Percentiles rank a stretch among this genome's conserved stretches.
Evolutionary conservation across 2,329 filamentous ascomycete genomes (phyloP).

Genomic region (Amesomyces nigricolor): DNA sequence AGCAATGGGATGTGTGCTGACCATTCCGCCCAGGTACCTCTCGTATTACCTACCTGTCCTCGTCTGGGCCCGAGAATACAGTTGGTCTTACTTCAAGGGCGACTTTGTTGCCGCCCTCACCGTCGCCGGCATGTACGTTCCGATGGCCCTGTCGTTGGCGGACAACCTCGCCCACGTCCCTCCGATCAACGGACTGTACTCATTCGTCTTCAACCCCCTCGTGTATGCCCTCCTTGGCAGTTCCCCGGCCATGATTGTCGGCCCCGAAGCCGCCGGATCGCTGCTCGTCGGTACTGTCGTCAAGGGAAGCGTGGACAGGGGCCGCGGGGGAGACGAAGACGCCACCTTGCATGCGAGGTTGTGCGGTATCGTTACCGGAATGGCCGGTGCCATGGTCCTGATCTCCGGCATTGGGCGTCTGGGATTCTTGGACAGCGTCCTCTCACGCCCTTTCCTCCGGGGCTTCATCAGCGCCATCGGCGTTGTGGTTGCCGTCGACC

Average conservation of each 20-base stretch:
- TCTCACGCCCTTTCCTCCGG: conserved; percentile 84
- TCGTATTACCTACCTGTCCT: conserved; percentile 90
- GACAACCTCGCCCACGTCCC: conserved; percentile 89
- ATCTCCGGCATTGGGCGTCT: conserved; percentile 77
- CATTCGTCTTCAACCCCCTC: conserved; percentile 87
- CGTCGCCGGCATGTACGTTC: conserved; percentile 98
- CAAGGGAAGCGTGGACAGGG: conserved; percentile 66
- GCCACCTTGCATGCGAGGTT: conserved; percentile 68
- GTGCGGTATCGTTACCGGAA: conserved; percentile 79
- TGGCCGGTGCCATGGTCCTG: conserved; percentile 85
- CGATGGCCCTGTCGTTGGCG: conserved; percentile 91
- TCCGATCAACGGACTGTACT: conserved; percentile 88
- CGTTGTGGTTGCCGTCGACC: conserved; percentile 92
- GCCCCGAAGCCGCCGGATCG: conserved; percentile 89
- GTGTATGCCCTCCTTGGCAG: conserved; percentile 89
- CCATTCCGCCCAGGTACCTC: conserved; percentile 59
- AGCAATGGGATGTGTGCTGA: not conserved
- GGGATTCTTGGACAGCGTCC: conserved; percentile 89
- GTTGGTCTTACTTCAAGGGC: conserved; percentile 72
- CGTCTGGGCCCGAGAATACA: conserved; percentile 87
- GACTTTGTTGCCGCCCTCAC: conserved; percentile 86
- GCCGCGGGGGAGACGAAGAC: conserved; percentile 59
- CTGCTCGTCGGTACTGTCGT: conserved; percentile 85
- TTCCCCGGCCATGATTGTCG: conserved; percentile 88
- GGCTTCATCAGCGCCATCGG: conserved; percentile 98